Evolutionary conservation across 371 early-diverging fungal species (phyloP), one percentile per base, ranked within the genome.

Genomic region (Cokeromyces recurvatus): DNA sequence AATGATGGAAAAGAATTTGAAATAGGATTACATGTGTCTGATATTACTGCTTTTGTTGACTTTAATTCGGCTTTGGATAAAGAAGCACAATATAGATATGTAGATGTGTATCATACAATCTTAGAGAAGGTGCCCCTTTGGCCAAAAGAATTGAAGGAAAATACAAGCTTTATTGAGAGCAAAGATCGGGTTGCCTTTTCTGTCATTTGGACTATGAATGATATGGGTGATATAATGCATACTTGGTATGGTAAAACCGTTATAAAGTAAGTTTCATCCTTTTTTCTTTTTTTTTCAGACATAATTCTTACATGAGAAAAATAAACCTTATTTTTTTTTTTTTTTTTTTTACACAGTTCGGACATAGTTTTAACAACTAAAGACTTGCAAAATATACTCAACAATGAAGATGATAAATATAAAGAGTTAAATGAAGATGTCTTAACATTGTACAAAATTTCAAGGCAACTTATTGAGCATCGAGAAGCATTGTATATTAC

Each of bases 11-110:
- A 29, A 7, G 3, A 32, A 3, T 51, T 38, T 39, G 52, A 91
- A 61, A 82, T 97, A 17, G 97, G 94, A 7, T 90, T 95, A 10
- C 98, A 99, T 65, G 97, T 99, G 59, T 95, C 99, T 42, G 99
- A 99, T 66, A 92, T 98, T 4, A 85, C 93, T 4, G 85, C 93
- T 55, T 99, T 98, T 78, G 91, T 99, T 20, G 73, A 76, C 43
- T 79, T 82, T n/a, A 81, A 80, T 46, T 85, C 91, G 5, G 79
- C 79, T 1, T 62, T 99, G 67, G 99, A 99, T 64, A 75, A 78
- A 39, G 97, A 96, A 55, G 99, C 98, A 3, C 71, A 74, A 19
- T 64, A 85, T 2, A 79, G 98, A 44, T 89, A 90, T 4, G 93
- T 97, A 3, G 90, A 94, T 11, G 88, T 96, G 4, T 95, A 99